Evolutionary conservation across 164 flowering plant species (phyloP), one percentile per base, ranked within the genome.

Genomic region (Saururus chinensis): DNA sequence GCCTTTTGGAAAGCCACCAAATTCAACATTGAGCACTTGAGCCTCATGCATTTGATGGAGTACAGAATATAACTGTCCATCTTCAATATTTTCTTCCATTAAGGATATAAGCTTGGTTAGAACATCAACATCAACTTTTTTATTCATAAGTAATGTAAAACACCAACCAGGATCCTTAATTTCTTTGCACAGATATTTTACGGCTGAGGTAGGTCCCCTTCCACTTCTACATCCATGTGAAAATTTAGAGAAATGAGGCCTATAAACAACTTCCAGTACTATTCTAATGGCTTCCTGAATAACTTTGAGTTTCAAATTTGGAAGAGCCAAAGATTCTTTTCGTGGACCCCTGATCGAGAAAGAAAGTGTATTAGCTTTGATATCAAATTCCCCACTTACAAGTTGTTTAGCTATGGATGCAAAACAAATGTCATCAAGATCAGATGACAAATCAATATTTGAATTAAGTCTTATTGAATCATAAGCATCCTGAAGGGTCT

Each of bases 221-320:
- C 95, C 96, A 70, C 85, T 93, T 69, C 96, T 80, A 64, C 85
- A 80, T 60, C 98, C 95, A 75, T 93, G 98, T 0, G 96, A 92
- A 57, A 89, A 80, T 73, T 81, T 89, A 19, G 89, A 86, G 73
- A 86, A 90, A 51, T 83, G 79, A 7, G 97, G 96, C 77, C 79
- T 81, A 64, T 80, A 88, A 60, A 93, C 89, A 64, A 88, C 81
- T 68, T 93, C 97, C 68, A 90, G 70, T 56, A 74, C 96, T 64
- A 88, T 80, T 57, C 92, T 80, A 9, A 90, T 82, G 23, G 98
- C 95, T 68, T 86, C 96, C 66, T 86, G 92, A 72, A 93, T 70
- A 59, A 88, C 73, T 71, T 68, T 85, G 68, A 88, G 59, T 66
- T 79, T 82, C 65, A 86, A 62, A 67, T 84, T 86, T 14, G 97